Base-by-base conservation (phyloP, 176 grass and related monocot genomes). In the Miscanthus lutarioriparius region DNA sequence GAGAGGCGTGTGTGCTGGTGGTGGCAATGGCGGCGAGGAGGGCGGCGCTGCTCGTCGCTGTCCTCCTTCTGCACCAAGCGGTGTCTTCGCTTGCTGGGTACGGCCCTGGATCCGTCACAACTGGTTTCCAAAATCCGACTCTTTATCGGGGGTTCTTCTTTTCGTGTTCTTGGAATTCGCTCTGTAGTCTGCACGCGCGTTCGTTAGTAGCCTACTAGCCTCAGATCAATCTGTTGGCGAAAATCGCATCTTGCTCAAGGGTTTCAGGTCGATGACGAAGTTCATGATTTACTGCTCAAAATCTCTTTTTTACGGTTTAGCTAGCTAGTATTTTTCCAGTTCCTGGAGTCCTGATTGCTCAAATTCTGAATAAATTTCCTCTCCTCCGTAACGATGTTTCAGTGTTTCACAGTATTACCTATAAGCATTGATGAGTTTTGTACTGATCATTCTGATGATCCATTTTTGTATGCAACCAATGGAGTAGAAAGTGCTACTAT, bases 401-500 rank as follows among this genome's bases (percentile, higher is more conserved):
- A 51, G 51, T 51, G 17, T 33, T 74, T 32, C 25, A 51, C 27
- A 19, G 6, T 8, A 32, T 6, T 5, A 17, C 3, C 15, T 51
- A 26, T n/a, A 75, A 54, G 47, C 73, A 53, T 54, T 36, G 47
- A 75, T 53, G 47, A 22, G 16, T 49, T 51, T 75, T 53, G 27
- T 53, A 51, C 4, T n/a, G 48, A 36, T 75, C 14, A 11, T 75
- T 51, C 26, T 20, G 7, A 30, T 49, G 2, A 30, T 28, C 43
- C 15, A 10, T 48, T 48, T 70, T 22, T 30, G 10, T 75, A 35
- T 53, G 72, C 28, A 33, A 33, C 72, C 47, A 54, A 75, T 75
- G 27, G 72, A 54, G 20, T 56, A 97, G 95, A 37, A 91, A 92
- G 77, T 92, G 59, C 71, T 94, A 92, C 84, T 97, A 94, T 84